Conservation (phyloP, 352 stramenopile species). For the Plasmopara viticola region DNA sequence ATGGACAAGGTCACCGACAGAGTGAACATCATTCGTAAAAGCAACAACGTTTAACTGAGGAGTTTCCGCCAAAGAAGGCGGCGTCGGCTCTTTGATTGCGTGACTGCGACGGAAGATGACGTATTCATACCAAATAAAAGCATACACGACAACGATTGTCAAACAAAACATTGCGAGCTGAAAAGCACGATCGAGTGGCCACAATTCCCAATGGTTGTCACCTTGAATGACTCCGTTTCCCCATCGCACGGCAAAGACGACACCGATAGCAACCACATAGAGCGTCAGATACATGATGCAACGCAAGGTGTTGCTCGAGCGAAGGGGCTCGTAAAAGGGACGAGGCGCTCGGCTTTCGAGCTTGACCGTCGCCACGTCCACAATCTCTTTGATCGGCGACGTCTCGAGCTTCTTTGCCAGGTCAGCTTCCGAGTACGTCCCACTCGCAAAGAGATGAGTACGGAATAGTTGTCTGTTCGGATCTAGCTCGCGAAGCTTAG, state of each 20-base stretch:
- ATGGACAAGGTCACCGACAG: constrained; percentile 30
- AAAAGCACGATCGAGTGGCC: constrained; percentile 48
- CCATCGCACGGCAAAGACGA: constrained; percentile 32
- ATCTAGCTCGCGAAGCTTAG: constrained; percentile 33
- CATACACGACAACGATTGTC: constrained; percentile 40
- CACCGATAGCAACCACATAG: constrained; percentile 30
- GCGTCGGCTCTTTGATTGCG: constrained; percentile 9
- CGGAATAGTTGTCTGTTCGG: constrained; percentile 32
- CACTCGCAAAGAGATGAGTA: constrained; percentile 27
- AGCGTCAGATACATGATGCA: constrained; percentile 34
- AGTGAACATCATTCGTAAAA: constrained; percentile 34
- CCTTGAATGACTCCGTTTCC: constrained; percentile 48
- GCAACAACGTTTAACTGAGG: constrained; percentile 6
- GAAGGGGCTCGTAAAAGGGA: constrained; percentile 51
- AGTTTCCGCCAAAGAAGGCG: constrained; percentile 2
- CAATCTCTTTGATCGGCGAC: constrained; percentile 7
- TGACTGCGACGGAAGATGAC: constrained; percentile 15
- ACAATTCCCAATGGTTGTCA: constrained; percentile 38
- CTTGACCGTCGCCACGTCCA: constrained; percentile 13
- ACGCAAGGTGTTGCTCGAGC: constrained; percentile 32
- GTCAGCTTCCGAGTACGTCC: constrained; percentile 18
- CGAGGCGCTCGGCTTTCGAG: constrained; percentile 11
- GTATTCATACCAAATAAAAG: constrained; percentile 47
- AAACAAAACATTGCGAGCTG: constrained; percentile 38
- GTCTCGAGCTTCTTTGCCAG: constrained; percentile 19